Base-by-base conservation (phyloP, 2,329 filamentous ascomycete genomes). In the Aspergillus terreus region DNA sequence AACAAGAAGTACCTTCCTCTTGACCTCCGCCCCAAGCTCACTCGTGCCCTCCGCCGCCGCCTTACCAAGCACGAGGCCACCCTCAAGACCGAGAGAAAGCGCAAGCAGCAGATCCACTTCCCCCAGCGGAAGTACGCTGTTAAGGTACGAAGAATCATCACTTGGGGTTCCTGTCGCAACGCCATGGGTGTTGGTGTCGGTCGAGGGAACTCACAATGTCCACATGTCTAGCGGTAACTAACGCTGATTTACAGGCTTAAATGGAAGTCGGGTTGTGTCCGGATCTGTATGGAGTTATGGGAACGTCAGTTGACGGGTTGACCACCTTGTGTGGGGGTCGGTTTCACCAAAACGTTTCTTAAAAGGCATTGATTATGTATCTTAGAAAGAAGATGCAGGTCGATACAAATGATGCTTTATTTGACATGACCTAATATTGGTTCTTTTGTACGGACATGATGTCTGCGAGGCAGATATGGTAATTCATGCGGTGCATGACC, bases 1-100 rank as follows among this genome's bases (percentile, higher is more conserved):
- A 88, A 88, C 87, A 97, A 97, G 90, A 97, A 96, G 85, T 96
- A 96, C 85, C 81, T 91, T 62, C 94, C 94, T 63, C 90, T 99
- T 76, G 95, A 99, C 78, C 92, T 99, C 82, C 90, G 94, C 79
- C 79, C 91, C 75, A 97, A 97, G 89, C 86, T 94, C 83, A 99
- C 94, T 75, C 92, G 94, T 71, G 94, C 92, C 75, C 95, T 97
- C 81, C 91, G 94, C 74, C 90, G 95, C 82, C 85, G 90, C 74
- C 83, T 99, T 80, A 92, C 88, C 73, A 87, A 90, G 77, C 84
- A 95, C 83, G 92, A 99, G 80, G 86, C 88, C 70, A 82, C 84
- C 69, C 83, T 86, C 76, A 81, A 85, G 71, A 88, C 95, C 65
- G 87, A 92, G 81, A 96, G 95, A 88, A 87, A 91, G 78, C 91